Evolutionary conservation across 192 early-diverging fungal species (phyloP), one percentile per base, ranked within the genome.

Genomic region (Coemansia sp.): DNA sequence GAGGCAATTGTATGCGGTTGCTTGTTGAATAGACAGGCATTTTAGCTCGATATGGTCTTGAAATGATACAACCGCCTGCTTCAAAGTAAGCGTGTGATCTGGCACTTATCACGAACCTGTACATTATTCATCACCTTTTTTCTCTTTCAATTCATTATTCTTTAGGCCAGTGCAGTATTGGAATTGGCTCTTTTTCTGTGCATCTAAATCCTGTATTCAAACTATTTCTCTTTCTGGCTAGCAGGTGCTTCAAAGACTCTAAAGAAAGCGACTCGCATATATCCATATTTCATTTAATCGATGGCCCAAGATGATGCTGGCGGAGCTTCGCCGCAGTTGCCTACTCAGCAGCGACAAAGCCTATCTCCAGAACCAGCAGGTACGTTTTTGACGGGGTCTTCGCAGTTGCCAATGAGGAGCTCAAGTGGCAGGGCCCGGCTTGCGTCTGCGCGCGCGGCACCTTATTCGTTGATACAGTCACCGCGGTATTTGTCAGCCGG

Each of bases 321-420:
- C 25, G 2, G 56, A 23, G 37, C 38, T 11, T 25, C 43, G 19
- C 21, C 38, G n/a, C 62, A 12, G 21, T 24, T 29, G 23, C 27
- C 65, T 21, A 11, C 21, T 12, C 65, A 68, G 35, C 45, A 37
- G 37, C 43, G 27, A 14, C 67, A 55, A 38, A 32, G 21, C 11
- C 15, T 32, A 47, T 35, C 53, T 48, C 49, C 47, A n/a, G 29
- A 17, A 23, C 55, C 56, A 22, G n/a, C 41, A 35, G 43, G 14
- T 37, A 53, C 59, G 25, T 60, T 53, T 11, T 55, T 69, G 48
- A 69, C 73, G 0, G 67, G 67, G 11, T 65, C 69, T 7, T 75
- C 78, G 37, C 72, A 63, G 17, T 37, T 75, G 49, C 68, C 69
- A 15, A 48, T 66, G 15, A 59, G 78, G 32, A 57, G 22, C 17